phyloP scores from a whole-genome alignment of 192 early-diverging fungal species.

The Haplosporangium gracile region DNA sequence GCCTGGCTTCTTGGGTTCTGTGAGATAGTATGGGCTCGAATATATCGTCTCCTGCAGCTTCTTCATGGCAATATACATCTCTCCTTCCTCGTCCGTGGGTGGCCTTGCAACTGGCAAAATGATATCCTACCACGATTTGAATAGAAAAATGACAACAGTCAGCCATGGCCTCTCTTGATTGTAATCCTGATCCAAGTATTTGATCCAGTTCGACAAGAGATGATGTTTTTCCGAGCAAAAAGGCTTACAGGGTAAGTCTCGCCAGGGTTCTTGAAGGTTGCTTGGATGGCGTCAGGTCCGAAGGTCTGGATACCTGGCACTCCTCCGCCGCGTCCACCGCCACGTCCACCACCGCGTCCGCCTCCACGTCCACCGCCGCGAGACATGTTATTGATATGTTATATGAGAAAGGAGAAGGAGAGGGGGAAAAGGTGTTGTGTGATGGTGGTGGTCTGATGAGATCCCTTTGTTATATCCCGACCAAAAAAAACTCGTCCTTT shows the following conservation, averaged over 20 bases:
- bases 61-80: constrained; percentile 40
- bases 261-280: constrained; percentile 53
- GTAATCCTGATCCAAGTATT: background rate
- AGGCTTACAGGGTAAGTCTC: constrained; percentile 46
- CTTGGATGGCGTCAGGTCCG: constrained; percentile 50
- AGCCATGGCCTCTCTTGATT: background rate
- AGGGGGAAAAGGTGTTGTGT: background rate
- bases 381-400: constrained; percentile 28
- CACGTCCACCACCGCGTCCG: constrained; percentile 47
- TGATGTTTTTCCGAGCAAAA: no score
- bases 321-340: constrained; percentile 30
- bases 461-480: background rate
- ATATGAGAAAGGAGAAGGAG: background rate
- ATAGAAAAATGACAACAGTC: background rate
- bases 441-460: constrained; percentile 1
- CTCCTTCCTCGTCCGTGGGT: constrained; percentile 27
- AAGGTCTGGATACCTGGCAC: constrained; percentile 35
- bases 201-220: background rate
- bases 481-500: background rate
- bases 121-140: constrained; percentile 30
- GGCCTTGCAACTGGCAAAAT: constrained; percentile 32
- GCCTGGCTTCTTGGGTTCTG: constrained; percentile 43
- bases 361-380: constrained; percentile 38
- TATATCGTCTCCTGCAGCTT: constrained; percentile 28
- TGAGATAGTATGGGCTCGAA: constrained; percentile 43